Evolutionary conservation across 495 filamentous ascomycete genomes (phyloP), one percentile per base, ranked within the genome.

Genomic region (Pseudomonodictys pantanalensis): DNA sequence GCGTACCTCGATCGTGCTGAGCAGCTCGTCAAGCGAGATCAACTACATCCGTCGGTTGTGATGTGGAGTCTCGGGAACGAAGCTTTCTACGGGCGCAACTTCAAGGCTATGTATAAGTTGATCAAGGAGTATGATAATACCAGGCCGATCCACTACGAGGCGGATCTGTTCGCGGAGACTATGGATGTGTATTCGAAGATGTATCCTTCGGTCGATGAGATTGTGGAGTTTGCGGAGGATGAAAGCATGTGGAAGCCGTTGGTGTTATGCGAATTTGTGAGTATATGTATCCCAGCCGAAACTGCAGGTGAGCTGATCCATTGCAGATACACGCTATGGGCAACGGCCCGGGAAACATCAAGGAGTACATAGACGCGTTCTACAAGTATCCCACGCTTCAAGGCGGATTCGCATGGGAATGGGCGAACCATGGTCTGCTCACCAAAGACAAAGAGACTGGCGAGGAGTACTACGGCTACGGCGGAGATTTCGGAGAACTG

Each of bases 1-100:
- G 81, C 84, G 0, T 89, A 89, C 62, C 52, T 89, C 11, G 86
- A 89, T 65, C 82, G 86, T 3, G 81, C 80, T 46, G 66, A 72
- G 30, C 83, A 86, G 58, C 71, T 89, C 62, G 77, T 90, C 1
- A 77, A 81, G 20, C 76, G 86, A 2, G 84, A 88, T 70, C 84
- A 86, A 62, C 83, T 86, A 57, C 81, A 88, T 54, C 60, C 86
- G 15, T 82, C 76, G 17, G 74, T 90, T 8, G 81, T 89, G 35
- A 83, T 88, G 60, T 90, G 86, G 86, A 83, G 79, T 28, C 71
- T 90, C 2, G 86, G 86, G 0, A 88, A 88, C 52, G 85, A 88
- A 61, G 79, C 85, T 0, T 87, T 83, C 66, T 88, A 83, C 58
- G 86, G 86, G 1, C 72, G 72, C 32, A 88, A 88, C 62, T 79